Conservation (phyloP, 495 filamentous ascomycete genomes). For the Neurospora sp. region DNA sequence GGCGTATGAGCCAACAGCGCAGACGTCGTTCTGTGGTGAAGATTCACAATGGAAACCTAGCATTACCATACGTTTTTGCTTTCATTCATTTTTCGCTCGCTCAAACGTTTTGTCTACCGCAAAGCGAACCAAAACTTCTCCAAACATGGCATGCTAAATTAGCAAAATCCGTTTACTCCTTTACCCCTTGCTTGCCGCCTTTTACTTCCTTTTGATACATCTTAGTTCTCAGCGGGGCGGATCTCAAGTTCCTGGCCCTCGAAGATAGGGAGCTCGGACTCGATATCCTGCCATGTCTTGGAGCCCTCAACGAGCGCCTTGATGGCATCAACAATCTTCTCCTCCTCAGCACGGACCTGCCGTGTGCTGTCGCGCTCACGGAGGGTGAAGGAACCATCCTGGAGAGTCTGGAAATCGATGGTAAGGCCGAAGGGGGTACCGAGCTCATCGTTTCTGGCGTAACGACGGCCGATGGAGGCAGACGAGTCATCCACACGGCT, state of each 20-base stretch:
- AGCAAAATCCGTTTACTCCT: not conserved
- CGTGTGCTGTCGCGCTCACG: slow-evolving; percentile 61
- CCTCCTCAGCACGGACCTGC: slow-evolving; percentile 56
- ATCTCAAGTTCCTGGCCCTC: slow-evolving; percentile 42
- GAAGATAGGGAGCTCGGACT: slow-evolving; percentile 50
- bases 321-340: slow-evolving; percentile 55
- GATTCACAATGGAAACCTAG: not conserved
- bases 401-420: slow-evolving; percentile 64
- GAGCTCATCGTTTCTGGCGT: slow-evolving; percentile 64
- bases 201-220: not conserved
- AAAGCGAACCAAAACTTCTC: not conserved
- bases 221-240: not conserved
- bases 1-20: not conserved
- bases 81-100: not conserved
- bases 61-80: not conserved
- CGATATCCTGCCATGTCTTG: slow-evolving; percentile 53
- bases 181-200: not conserved
- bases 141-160: not conserved
- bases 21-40: not conserved
- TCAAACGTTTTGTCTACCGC: not conserved
- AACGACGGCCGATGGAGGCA: slow-evolving; percentile 66
- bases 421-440: slow-evolving; percentile 63
- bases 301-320: slow-evolving; percentile 43
- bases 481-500: slow-evolving; percentile 57
- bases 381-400: slow-evolving; percentile 62